phyloP scores from a whole-genome alignment of 768 basidiomycete species.

The Phanerochaete carnosa region DNA sequence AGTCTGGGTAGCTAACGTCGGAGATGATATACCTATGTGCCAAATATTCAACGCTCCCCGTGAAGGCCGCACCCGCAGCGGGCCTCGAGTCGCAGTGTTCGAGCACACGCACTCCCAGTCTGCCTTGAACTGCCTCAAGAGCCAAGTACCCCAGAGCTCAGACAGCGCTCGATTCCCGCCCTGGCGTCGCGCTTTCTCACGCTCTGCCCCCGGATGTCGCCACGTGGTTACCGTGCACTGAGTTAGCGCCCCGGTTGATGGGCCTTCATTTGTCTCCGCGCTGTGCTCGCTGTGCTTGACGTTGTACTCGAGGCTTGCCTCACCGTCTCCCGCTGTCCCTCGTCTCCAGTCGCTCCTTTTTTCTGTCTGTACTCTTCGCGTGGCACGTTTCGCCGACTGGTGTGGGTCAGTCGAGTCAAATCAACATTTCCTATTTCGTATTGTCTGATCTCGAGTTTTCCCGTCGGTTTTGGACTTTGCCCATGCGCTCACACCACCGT shows the following conservation, averaged over 20 bases:
- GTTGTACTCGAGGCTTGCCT: constrained; percentile 1
- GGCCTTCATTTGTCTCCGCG: not conserved
- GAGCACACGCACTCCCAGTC: not conserved
- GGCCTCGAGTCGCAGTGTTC: not conserved
- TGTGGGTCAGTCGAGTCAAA: not conserved
- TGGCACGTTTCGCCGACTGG: constrained; percentile 1
- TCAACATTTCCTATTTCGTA: constrained; percentile 4
- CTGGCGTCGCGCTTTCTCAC: not conserved
- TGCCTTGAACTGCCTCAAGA: too few relatives aligned
- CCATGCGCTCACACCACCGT: constrained; percentile 3
- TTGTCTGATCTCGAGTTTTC: constrained; percentile 10
- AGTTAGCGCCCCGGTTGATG: not conserved
- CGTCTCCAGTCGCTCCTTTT: constrained; percentile 3
- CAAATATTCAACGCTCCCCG: not conserved
- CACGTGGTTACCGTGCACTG: not conserved
- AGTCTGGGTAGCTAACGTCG: not conserved
- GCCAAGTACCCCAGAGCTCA: too few relatives aligned
- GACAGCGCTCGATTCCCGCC: not conserved
- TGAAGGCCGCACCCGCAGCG: not conserved
- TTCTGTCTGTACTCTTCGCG: not conserved
- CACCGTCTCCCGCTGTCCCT: not conserved
- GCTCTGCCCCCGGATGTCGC: not conserved
- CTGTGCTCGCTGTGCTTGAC: constrained; percentile 3
- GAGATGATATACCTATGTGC: not conserved
- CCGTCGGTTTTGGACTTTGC: not conserved